Conservation (phyloP, 139 green algal genomes). For the Gonium pectorale region DNA sequence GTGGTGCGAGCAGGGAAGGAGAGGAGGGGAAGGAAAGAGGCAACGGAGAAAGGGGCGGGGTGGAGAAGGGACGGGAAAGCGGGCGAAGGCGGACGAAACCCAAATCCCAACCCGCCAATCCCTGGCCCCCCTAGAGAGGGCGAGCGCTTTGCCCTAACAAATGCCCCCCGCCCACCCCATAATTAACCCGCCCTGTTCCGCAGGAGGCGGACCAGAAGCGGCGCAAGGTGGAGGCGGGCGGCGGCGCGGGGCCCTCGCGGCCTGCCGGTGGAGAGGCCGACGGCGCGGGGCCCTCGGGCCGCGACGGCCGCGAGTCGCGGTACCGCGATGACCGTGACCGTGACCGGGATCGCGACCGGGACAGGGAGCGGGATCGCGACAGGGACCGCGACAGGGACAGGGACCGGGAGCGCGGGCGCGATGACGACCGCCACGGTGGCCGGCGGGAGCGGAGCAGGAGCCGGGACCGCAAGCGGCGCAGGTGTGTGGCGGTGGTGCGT, state of each 20-base stretch:
- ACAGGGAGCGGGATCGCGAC: slow-evolving; percentile 35
- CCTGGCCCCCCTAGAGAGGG: no score
- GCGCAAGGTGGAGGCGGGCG: not conserved
- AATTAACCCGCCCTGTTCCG: not conserved
- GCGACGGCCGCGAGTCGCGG: slow-evolving; percentile 4
- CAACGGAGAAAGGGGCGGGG: not conserved
- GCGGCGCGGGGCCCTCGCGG: not conserved
- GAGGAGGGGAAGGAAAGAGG: not conserved
- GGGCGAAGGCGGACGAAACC: no score
- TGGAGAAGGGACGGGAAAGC: no score
- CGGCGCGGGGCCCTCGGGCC: slow-evolving; percentile 31
- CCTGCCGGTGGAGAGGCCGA: not conserved
- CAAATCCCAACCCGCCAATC: no score
- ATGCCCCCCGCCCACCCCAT: no score
- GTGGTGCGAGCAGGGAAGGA: not conserved
- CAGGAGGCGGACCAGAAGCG: slow-evolving; percentile 46
- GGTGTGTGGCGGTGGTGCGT: no score
- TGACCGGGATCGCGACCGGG: slow-evolving; percentile 30
- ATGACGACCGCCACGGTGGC: slow-evolving; percentile 41
- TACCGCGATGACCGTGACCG: slow-evolving; percentile 33
- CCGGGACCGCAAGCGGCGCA: slow-evolving; percentile 45
- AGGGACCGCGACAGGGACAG: slow-evolving; percentile 16
- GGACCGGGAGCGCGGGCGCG: slow-evolving; percentile 40
- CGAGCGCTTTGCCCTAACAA: no score
- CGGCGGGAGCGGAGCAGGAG: slow-evolving; percentile 44